phyloP scores from a whole-genome alignment of 2,329 filamentous ascomycete genomes.

The Xylariaceae sp. region DNA sequence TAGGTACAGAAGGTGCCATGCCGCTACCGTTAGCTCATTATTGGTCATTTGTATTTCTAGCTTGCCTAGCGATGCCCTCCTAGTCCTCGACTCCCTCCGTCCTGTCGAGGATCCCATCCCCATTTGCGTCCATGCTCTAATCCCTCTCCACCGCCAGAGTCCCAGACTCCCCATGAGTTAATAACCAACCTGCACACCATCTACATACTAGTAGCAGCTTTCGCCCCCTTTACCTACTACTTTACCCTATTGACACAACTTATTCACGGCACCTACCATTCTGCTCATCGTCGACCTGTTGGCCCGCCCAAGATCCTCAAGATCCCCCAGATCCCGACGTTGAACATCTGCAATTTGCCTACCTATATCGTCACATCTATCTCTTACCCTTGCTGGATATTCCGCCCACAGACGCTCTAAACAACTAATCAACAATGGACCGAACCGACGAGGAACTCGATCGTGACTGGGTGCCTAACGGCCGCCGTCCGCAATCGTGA shows the following conservation, averaged over 20 bases:
- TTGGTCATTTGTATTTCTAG: neutral
- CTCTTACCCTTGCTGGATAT: neutral
- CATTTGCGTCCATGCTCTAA: too few species aligned
- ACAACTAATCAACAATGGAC: constrained; percentile 27
- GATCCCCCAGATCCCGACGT: neutral
- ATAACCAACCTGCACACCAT: constrained; percentile 15
- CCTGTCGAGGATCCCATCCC: constrained; percentile 7
- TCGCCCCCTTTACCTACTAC: constrained; percentile 11
- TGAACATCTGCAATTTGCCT: neutral
- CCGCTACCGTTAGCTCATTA: neutral
- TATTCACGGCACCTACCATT: constrained; percentile 10
- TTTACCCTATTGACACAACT: constrained; percentile 16
- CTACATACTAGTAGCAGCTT: constrained; percentile 3
- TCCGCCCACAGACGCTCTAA: neutral
- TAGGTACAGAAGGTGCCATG: neutral
- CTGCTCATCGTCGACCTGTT: constrained; percentile 3
- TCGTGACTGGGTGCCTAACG: constrained; percentile 74
- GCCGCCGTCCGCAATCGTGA: constrained; percentile 76
- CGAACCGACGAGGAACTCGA: constrained; percentile 64
- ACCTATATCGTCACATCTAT: neutral
- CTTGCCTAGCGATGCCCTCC: constrained; percentile 2
- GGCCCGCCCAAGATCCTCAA: neutral
- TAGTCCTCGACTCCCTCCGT: constrained; percentile 15
- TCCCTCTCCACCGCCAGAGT: constrained; percentile 17
- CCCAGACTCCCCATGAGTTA: constrained; percentile 9